Percentiles rank a stretch among this genome's conserved stretches.
Evolutionary conservation across 768 basidiomycete genomes (phyloP).

Genomic region (Lepiota subincarnata): DNA sequence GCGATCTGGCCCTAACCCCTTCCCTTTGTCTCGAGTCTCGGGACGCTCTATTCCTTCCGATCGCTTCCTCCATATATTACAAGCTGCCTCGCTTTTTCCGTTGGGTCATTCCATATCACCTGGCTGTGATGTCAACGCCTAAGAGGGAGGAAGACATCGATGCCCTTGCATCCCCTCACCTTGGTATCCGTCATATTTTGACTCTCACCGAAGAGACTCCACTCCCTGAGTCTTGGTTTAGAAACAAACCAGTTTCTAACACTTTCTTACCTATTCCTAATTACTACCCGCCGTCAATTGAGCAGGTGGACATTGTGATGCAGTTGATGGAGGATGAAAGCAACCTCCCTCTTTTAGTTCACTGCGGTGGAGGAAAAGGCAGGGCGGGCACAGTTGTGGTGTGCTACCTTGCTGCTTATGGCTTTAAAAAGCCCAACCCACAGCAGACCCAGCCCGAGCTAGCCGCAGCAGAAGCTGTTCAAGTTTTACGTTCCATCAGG

Average conservation of each 20-base stretch:
- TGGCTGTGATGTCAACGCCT: constrained; percentile 62
- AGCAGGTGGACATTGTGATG: constrained; percentile 58
- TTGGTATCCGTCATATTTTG: constrained; percentile 56
- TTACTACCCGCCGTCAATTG: constrained; percentile 49
- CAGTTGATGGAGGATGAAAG: constrained; percentile 38
- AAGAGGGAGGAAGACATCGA: constrained; percentile 45
- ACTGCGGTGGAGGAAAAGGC: constrained; percentile 63
- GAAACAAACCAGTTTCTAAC: constrained; percentile 38
- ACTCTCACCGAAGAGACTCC: constrained; percentile 59
- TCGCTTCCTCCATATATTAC: constrained; percentile 20
- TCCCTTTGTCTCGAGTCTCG: constrained; percentile 38
- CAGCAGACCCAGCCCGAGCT: constrained; percentile 42
- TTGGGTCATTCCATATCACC: constrained; percentile 55
- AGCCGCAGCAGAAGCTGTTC: constrained; percentile 45
- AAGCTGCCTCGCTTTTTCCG: constrained; percentile 57
- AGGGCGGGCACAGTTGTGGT: constrained; percentile 60
- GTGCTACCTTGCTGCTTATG: constrained; percentile 54
- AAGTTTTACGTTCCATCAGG: constrained; percentile 41
- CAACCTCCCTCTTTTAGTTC: constrained; percentile 49
- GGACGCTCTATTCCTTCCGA: constrained; percentile 36
- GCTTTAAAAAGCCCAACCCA: constrained; percentile 42
- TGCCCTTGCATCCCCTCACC: constrained; percentile 36
- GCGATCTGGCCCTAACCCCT: constrained; percentile 28
- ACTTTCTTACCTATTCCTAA: constrained; percentile 56
- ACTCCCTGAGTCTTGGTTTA: constrained; percentile 44